A percentile compares a stretch with the other conserved stretches of the same genome.
Evolutionary conservation across 2,329 filamentous ascomycete genomes (phyloP).

Genomic region (Pseudohalonectria lignicola): DNA sequence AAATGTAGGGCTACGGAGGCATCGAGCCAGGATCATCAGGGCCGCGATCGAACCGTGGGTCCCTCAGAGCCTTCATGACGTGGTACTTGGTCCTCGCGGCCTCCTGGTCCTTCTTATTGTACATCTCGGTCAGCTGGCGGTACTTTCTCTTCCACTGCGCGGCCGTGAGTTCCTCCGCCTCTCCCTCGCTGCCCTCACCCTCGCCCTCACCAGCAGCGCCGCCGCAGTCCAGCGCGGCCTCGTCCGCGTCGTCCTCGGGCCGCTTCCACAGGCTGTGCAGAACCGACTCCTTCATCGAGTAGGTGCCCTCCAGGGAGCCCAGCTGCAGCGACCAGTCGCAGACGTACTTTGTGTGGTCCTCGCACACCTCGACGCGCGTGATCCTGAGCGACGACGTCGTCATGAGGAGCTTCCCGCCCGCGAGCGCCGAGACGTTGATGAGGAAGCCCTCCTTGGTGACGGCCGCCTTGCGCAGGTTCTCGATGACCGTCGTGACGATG

Average conservation of each 20-base stretch:
- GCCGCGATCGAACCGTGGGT: conserved; percentile 1
- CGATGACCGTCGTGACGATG: conserved; percentile 41
- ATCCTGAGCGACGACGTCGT: conserved; percentile 26
- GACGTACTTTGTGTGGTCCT: conserved; percentile 32
- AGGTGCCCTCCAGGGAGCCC: conserved; percentile 39
- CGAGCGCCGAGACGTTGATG: conserved; percentile 46
- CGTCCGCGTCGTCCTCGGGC: conserved; percentile 5
- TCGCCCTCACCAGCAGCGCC: conserved; percentile 11
- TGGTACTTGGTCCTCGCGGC: conserved; percentile 29
- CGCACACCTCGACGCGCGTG: conserved; percentile 28
- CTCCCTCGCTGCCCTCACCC: conserved; percentile 1
- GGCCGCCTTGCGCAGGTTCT: conserved; percentile 24
- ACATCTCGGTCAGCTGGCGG: conserved; percentile 44
- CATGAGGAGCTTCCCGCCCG: conserved; percentile 40
- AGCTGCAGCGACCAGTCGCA: conserved; percentile 45
- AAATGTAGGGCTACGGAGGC: too few species aligned
- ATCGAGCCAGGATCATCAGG: too few species aligned
- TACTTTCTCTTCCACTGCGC: conserved; percentile 42
- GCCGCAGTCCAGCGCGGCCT: conserved; percentile 2
- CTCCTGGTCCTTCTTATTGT: conserved; percentile 47
- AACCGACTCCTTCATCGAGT: conserved; percentile 39
- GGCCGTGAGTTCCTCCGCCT: conserved; percentile 15
- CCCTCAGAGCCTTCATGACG: conserved; percentile 26
- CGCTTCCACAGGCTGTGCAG: conserved; percentile 28
- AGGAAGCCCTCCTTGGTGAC: conserved; percentile 42